A percentile compares a stretch with the other conserved stretches of the same genome.
Conservation (phyloP, 192 early-diverging fungal genomes). For the Glomus cerebriforme region DNA sequence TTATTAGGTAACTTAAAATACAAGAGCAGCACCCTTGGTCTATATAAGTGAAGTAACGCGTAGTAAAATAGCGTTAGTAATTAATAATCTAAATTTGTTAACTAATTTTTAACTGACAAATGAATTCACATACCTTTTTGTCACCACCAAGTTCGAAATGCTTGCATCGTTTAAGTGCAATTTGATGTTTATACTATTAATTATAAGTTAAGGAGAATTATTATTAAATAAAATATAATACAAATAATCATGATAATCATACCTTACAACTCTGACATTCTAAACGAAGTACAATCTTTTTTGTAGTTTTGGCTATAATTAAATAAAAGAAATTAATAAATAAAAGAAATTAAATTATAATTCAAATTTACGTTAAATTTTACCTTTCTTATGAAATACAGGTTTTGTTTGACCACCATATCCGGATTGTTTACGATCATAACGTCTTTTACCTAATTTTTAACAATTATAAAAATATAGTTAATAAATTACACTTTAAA, state of each 20-base stretch:
- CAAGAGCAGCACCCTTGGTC: conserved; percentile 30
- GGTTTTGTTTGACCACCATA: conserved; percentile 99
- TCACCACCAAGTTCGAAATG: conserved; percentile 99
- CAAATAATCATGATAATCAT: background rate
- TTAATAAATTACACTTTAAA: too few species aligned
- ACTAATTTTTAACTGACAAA: background rate
- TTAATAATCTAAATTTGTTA: background rate
- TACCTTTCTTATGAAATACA: conserved; percentile 98
- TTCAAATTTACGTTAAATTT: background rate
- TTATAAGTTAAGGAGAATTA: background rate
- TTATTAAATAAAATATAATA: background rate
- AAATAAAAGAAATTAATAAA: background rate
- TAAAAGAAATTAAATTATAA: background rate
- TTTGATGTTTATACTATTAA: conserved; percentile 89
- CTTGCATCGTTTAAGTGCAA: conserved; percentile 98
- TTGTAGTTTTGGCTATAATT: conserved; percentile 92
- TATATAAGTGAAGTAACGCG: background rate
- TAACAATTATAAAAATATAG: background rate
- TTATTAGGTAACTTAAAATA: conserved; percentile 15
- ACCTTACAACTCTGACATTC: conserved; percentile 96
- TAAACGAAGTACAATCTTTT: conserved; percentile 98
- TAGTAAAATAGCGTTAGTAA: background rate
- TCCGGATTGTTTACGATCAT: conserved; percentile 98
- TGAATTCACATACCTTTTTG: conserved; percentile 83
- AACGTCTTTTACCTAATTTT: conserved; percentile 78